A percentile compares a stretch with the other conserved stretches of the same genome.
These are phyloP conservation scores for Puccinia coronata DNA, from an alignment of 1,284 basidiomycete species.

Conservation along the genomic window DNA sequence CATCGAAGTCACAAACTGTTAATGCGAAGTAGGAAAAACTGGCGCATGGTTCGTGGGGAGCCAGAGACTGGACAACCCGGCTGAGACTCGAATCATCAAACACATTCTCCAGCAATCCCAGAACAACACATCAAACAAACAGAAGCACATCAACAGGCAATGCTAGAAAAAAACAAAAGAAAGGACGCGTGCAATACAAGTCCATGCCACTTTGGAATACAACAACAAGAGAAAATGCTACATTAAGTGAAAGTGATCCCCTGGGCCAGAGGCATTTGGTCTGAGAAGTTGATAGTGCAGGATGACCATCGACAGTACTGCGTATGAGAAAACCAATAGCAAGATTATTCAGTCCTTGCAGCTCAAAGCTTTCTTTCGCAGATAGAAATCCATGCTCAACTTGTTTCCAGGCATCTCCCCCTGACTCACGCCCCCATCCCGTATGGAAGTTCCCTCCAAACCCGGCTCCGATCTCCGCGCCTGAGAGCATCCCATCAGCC, in stretches of 20 bases:
- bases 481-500: conserved; percentile 59
- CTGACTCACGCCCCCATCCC: conserved; percentile 89
- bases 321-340: background rate
- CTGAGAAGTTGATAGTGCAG: conserved; percentile 89
- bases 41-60: too few species aligned
- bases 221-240: background rate
- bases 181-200: background rate
- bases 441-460: conserved; percentile 88
- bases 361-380: background rate
- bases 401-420: conserved; percentile 97
- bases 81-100: too few species aligned
- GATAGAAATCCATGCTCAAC: conserved; percentile 61
- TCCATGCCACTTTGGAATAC: too few species aligned
- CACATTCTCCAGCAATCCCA: too few species aligned
- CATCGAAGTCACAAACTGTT: too few species aligned
- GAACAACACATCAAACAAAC: too few species aligned
- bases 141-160: background rate
- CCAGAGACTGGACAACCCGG: too few species aligned
- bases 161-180: background rate
- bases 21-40: too few species aligned
- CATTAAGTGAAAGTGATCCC: conserved; percentile 73
- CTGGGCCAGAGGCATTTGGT: conserved; percentile 83
- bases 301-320: conserved; percentile 64
- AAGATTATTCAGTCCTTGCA: conserved; percentile 8
- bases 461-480: conserved; percentile 86